Conservation (phyloP, 805 yeast genomes). For the Candida khao-thaluensis region DNA sequence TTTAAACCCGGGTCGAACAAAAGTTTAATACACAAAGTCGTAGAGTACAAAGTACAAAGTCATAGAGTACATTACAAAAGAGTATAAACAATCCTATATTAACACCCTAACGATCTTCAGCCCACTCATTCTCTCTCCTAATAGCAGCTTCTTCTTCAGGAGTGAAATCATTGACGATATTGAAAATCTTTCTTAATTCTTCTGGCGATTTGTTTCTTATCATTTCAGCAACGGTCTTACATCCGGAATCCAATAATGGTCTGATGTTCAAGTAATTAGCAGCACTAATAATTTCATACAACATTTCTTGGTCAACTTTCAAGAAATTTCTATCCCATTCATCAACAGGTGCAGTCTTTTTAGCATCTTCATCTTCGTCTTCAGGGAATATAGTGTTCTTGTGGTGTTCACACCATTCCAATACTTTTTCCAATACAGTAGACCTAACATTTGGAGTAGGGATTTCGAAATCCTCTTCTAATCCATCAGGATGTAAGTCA, state of each 20-base stretch:
- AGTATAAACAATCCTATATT: too few species aligned
- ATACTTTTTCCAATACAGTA: constrained; percentile 78
- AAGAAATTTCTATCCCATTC: constrained; percentile 94
- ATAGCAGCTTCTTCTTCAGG: constrained; percentile 89
- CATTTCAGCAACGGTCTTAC: constrained; percentile 81
- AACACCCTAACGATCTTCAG: constrained; percentile 32
- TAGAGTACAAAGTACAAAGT: too few species aligned
- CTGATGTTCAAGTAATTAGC: constrained; percentile 74
- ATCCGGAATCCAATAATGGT: constrained; percentile 73
- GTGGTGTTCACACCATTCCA: constrained; percentile 95
- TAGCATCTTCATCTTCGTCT: constrained; percentile 76
- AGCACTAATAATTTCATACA: constrained; percentile 73
- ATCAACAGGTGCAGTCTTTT: constrained; percentile 83
- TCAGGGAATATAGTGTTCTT: constrained; percentile 73
- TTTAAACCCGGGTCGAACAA: too few species aligned
- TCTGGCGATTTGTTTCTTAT: constrained; percentile 76
- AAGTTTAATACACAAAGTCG: too few species aligned
- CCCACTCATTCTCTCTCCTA: constrained; percentile 88
- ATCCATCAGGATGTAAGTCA: constrained; percentile 61
- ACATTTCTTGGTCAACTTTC: constrained; percentile 89
- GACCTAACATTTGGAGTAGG: constrained; percentile 92
- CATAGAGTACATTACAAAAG: too few species aligned
- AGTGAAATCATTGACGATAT: constrained; percentile 77
- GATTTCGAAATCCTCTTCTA: constrained; percentile 68
- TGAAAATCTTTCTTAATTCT: constrained; percentile 74